Evolutionary conservation across 192 early-diverging fungal genomes (phyloP).

Genomic region (Anaeromyces robustus): DNA sequence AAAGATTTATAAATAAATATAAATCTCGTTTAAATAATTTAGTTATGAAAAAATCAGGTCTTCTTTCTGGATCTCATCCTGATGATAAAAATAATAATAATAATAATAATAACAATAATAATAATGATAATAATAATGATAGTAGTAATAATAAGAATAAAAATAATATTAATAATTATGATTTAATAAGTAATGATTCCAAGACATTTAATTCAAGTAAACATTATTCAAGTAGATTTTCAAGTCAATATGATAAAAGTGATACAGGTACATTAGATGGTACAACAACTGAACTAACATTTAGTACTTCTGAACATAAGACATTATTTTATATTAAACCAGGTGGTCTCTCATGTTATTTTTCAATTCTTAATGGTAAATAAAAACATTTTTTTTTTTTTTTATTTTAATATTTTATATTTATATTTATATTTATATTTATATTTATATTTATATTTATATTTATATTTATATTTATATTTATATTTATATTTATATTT

Average conservation of each 20-base stretch:
- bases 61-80: neutral
- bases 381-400: neutral
- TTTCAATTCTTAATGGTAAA: slow-evolving; percentile 68
- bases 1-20: neutral
- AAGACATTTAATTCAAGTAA: neutral
- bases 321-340: slow-evolving; percentile 56
- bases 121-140: too few species aligned
- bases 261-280: neutral
- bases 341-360: slow-evolving; percentile 83
- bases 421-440: neutral
- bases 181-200: neutral
- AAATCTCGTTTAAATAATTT: neutral
- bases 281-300: neutral
- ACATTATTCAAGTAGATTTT: neutral
- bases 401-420: neutral
- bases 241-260: neutral
- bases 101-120: too few species aligned
- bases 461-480: neutral
- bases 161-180: too few species aligned
- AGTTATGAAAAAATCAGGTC: neutral
- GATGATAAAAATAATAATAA: neutral
- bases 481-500: too few species aligned
- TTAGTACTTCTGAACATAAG: neutral
- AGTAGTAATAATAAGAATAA: too few species aligned
- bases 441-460: neutral